phyloP scores from a whole-genome alignment of 139 green algal species.

The Coccomyxa sp. region DNA sequence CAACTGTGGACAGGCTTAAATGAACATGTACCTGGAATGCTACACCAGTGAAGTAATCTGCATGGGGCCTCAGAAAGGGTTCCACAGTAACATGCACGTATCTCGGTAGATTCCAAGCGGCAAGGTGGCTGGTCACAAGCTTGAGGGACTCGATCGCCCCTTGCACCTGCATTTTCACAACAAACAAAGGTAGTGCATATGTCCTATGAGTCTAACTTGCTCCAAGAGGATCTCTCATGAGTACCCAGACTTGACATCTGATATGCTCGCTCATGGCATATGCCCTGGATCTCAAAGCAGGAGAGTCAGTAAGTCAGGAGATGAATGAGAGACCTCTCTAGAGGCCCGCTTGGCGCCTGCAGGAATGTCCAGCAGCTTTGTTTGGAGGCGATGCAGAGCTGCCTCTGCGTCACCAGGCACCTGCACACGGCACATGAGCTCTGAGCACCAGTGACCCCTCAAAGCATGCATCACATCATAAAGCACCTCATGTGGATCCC shows the following conservation, averaged over 20 bases:
- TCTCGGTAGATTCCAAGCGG: slow-evolving; percentile 48
- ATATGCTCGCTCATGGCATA: no score
- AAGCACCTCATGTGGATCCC: no score
- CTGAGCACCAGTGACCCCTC: not conserved
- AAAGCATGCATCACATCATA: no score
- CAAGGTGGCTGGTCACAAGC: slow-evolving; percentile 34
- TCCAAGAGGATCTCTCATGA: no score
- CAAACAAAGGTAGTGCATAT: no score
- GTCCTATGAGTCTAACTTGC: no score
- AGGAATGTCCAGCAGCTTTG: slow-evolving; percentile 10
- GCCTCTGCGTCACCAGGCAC: slow-evolving; percentile 40
- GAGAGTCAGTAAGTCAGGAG: no score
- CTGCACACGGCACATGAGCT: slow-evolving; percentile 6
- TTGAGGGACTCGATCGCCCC: not conserved
- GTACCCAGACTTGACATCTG: no score
- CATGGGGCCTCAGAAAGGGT: slow-evolving; percentile 66
- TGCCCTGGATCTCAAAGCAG: no score
- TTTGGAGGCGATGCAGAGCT: slow-evolving; percentile 31
- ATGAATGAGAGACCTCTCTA: no score
- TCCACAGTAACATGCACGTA: slow-evolving; percentile 57
- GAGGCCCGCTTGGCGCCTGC: not conserved
- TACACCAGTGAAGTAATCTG: slow-evolving; percentile 63
- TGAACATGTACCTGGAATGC: slow-evolving; percentile 62
- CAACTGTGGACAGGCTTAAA: slow-evolving; percentile 15
- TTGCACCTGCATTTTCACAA: not conserved